Evolutionary conservation across 2,329 filamentous ascomycete species (phyloP).

Genomic region (Fusarium stilboides): DNA sequence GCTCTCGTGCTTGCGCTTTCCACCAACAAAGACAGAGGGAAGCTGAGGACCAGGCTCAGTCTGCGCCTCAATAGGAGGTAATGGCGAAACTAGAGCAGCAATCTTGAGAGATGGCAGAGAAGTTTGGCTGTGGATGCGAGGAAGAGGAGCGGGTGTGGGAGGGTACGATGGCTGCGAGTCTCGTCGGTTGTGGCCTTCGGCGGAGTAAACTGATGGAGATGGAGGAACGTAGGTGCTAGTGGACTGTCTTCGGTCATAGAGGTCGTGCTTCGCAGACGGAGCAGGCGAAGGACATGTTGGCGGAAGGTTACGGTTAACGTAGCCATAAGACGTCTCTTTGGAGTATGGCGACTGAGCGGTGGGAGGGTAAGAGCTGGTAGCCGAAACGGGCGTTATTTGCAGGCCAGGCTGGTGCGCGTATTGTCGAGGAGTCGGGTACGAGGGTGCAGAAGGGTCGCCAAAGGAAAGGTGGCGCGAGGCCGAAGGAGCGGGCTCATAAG

Average conservation of each 20-base stretch:
- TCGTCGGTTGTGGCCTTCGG: conserved; percentile 50
- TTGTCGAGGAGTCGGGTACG: conserved; percentile 55
- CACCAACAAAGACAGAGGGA: conserved; percentile 50
- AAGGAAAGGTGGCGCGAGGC: conserved; percentile 55
- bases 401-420: conserved; percentile 57
- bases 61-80: conserved; percentile 56
- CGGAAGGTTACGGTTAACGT: conserved; percentile 51
- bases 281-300: conserved; percentile 52
- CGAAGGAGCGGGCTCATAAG: conserved; percentile 52
- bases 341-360: conserved; percentile 60
- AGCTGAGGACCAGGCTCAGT: conserved; percentile 50
- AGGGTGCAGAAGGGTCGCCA: conserved; percentile 52
- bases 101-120: conserved; percentile 59
- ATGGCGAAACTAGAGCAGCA: conserved; percentile 53
- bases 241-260: conserved; percentile 57
- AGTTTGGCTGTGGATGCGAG: conserved; percentile 42
- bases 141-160: conserved; percentile 48
- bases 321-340: conserved; percentile 59
- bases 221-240: conserved; percentile 58
- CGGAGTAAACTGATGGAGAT: conserved; percentile 55
- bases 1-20: conserved; percentile 57
- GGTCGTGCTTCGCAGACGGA: conserved; percentile 52
- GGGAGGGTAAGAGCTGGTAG: conserved; percentile 54
- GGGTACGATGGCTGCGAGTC: conserved; percentile 53
- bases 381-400: conserved; percentile 55